Base-by-base conservation (phyloP, 495 filamentous ascomycete species). In the Xylaria curta region DNA sequence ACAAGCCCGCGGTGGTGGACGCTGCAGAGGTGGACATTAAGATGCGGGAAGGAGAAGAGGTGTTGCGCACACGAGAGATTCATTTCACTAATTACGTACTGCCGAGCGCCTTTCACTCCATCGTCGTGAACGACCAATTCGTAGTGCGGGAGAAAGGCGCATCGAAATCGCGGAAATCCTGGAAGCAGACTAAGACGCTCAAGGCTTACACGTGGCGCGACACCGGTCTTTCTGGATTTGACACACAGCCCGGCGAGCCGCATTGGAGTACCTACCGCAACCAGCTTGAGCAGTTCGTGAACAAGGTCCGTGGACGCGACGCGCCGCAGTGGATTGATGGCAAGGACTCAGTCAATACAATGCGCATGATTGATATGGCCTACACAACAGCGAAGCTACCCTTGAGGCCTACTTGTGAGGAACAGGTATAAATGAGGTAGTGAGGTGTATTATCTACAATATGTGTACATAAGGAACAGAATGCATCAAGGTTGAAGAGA, bases 211-310 rank as follows among this genome's bases (percentile, higher is more conserved):
- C 76, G 0, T 85, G 80, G 75, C 73, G 75, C n/a, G 81, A 82
- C 1, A 76, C 74, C 3, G 76, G 79, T n/a, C 63, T 79, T 9
- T 28, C 36, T 42, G 15, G 42, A 15, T 33, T 26, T 3, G 19
- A 46, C 5, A 74, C 78, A 49, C 66, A 78, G 69, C 62, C 70
- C n/a, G 82, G 83, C 9, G 81, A 86, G 70, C 66, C 74, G 13
- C 82, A 80, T 72, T 90, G 88, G 88, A 73, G 79, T 1, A 83
- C 83, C 3, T 89, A 88, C 72, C 80, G 83, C 13, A 80, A 86
- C 70, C 83, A 87, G 77, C 78, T 91, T 8, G 84, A 90, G 70
- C 80, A 86, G 68, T 91, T 91, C 73, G 85, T 90, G 19, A 86
- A 89, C 73, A 78, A 74, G 28, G 72, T 90, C 4, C 84, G 82